Conservation (phyloP, 148 eudicot species). For the Linanthus parryae region DNA sequence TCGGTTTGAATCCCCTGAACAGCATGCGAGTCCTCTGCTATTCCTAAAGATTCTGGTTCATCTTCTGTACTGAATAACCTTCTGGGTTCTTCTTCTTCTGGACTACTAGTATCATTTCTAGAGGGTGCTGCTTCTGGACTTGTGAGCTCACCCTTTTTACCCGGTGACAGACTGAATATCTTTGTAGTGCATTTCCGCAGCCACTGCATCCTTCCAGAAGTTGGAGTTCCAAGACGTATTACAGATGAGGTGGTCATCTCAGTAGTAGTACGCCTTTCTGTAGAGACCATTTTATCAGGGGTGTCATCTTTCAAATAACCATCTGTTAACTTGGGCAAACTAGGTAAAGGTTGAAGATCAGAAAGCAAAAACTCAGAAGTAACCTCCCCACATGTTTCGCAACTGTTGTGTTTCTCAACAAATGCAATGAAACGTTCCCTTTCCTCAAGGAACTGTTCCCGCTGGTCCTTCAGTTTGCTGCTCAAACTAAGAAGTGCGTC, state of each 20-base stretch:
- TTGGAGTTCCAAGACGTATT: constrained; percentile 34
- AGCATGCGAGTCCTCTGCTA: constrained; percentile 44
- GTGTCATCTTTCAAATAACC: constrained; percentile 47
- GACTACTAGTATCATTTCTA: constrained; percentile 16
- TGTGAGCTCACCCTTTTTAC: constrained; percentile 47
- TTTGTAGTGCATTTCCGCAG: constrained; percentile 77
- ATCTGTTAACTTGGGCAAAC: constrained; percentile 57
- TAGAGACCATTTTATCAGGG: constrained; percentile 13
- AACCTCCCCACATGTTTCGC: constrained; percentile 65
- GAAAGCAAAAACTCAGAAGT: constrained; percentile 62
- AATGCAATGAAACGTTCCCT: constrained; percentile 76
- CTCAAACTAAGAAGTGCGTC: constrained; percentile 75
- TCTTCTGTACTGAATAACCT: constrained; percentile 33
- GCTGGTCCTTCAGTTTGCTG: constrained; percentile 72
- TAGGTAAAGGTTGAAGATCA: constrained; percentile 61
- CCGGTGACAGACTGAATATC: constrained; percentile 66
- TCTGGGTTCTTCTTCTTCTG: constrained; percentile 25
- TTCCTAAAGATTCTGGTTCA: constrained; percentile 35
- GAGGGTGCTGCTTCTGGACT: constrained; percentile 25
- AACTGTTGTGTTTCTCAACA: constrained; percentile 60
- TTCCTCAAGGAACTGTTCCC: constrained; percentile 78
- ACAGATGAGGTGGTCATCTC: constrained; percentile 39
- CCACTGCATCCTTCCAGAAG: constrained; percentile 71
- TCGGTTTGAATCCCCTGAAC: constrained; percentile 30
- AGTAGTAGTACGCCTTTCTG: constrained; percentile 28